A percentile compares a stretch with the other conserved stretches of the same genome.
Conservation (phyloP, 257 asterid species). For the Oldenlandia corymbosa region DNA sequence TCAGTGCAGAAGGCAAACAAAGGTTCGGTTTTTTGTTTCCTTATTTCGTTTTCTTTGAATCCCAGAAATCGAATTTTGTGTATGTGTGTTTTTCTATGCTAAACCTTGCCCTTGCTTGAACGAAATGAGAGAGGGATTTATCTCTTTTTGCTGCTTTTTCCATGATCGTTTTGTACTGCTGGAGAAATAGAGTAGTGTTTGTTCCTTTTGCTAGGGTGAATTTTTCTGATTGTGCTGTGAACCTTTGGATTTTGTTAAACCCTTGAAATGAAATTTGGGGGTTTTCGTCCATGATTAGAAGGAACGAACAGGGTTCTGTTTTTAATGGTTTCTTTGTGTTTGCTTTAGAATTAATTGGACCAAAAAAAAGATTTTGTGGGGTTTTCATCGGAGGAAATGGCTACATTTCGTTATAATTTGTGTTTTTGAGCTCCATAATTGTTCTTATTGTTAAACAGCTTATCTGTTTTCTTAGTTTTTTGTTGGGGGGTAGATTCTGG, state of each 20-base stretch:
- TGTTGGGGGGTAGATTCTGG: neutral
- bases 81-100: too few relatives aligned
- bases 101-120: neutral
- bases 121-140: neutral
- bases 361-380: too few relatives aligned
- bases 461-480: neutral
- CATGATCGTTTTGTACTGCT: neutral
- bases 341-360: too few relatives aligned
- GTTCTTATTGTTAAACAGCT: neutral
- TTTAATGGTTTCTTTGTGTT: neutral
- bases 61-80: too few relatives aligned
- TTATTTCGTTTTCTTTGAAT: too few relatives aligned
- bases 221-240: neutral
- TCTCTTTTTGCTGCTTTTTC: neutral
- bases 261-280: neutral
- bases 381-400: too few relatives aligned
- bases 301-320: neutral
- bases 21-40: too few relatives aligned
- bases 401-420: too few relatives aligned
- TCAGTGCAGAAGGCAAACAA: neutral
- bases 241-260: neutral
- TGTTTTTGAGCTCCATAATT: too few relatives aligned
- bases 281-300: neutral
- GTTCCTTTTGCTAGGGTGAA: neutral
- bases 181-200: neutral